Base-by-base conservation (phyloP, 164 flowering plant species). In the Macadamia tetraphylla region DNA sequence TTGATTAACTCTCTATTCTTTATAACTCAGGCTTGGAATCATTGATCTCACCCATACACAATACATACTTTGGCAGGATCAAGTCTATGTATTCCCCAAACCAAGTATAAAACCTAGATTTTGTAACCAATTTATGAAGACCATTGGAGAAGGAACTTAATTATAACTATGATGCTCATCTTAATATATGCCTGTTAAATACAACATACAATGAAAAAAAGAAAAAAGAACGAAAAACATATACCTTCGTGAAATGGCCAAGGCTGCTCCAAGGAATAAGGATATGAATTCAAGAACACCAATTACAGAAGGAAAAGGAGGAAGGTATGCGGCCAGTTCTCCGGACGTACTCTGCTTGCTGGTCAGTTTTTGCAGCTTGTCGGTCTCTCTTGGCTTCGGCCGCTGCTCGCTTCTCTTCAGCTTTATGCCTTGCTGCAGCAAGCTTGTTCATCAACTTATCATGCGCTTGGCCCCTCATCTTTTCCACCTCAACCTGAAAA, bases 341-440 rank as follows among this genome's bases (percentile, higher is more conserved):
- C 10, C 92, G 78, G 59, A 91, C 89, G 64, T 85, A 85, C n/a
- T 91, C 91, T 9, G 88, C 89, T 80, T 91, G 87, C 67, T 81
- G 81, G 68, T 84, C 95, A 2, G 91, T 82, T 80, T 81, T 88
- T 44, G 82, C 84, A 10, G 90, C 95, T 76, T 83, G 80, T 46
- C 74, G 68, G 70, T 78, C 85, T 74, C 85, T 86, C 78, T 79
- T 82, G 67, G 84, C 83, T 71, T 91, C 97, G 57, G 93, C 91
- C 46, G 82, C 85, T 49, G 89, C 93, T 31, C 88, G 73, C 71
- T 82, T 88, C 72, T 85, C 91, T 79, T 91, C 95, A 6, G 95
- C 91, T 60, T 84, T 88, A 73, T 79, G 88, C 64, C 87, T 82
- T 48, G 84, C 73, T 1, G 86, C 80, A 42, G 95, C 93, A 31